Conservation (phyloP, 306 rosid species). For the Lotus japonicus region DNA sequence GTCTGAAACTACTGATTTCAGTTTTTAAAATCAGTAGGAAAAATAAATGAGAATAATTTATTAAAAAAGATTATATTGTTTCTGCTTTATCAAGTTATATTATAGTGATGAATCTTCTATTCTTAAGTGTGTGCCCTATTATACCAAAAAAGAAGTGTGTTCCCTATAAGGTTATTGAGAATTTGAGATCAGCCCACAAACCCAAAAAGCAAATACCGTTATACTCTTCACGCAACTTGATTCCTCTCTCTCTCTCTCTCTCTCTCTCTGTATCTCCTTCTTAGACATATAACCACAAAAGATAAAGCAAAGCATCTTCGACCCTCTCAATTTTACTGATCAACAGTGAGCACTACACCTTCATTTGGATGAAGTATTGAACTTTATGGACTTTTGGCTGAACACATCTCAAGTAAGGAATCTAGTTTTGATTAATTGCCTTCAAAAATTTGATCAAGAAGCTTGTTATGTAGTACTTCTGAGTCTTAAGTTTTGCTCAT, state of each 20-base stretch:
- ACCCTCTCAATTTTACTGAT: slow-evolving; percentile 15
- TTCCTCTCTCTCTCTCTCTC: not conserved
- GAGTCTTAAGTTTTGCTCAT: slow-evolving; percentile 8
- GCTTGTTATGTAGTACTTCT: slow-evolving; percentile 6
- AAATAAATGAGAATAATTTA: not conserved
- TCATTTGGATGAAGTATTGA: slow-evolving; percentile 26
- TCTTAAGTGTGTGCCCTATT: slow-evolving; percentile 19
- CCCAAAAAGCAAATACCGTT: slow-evolving; percentile 11
- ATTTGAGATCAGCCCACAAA: slow-evolving; percentile 15
- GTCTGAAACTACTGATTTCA: not conserved
- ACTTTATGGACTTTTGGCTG: slow-evolving; percentile 26
- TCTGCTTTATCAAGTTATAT: not conserved
- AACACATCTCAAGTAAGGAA: slow-evolving; percentile 52
- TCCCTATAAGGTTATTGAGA: not conserved
- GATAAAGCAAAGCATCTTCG: slow-evolving; percentile 55
- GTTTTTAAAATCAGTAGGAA: not conserved
- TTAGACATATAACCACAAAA: not conserved
- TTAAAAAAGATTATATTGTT: not conserved
- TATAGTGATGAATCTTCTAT: not conserved
- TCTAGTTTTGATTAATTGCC: slow-evolving; percentile 25
- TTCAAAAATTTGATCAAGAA: slow-evolving; percentile 15
- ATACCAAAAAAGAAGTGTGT: no score
- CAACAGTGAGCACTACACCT: slow-evolving; percentile 32
- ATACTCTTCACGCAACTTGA: slow-evolving; percentile 11
- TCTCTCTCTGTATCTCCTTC: not conserved